A percentile compares a stretch with the other conserved stretches of the same genome.
These are phyloP conservation scores for Botrytis fabae DNA, from an alignment of 2,329 filamentous ascomycete genomes.

Conservation along the genomic window DNA sequence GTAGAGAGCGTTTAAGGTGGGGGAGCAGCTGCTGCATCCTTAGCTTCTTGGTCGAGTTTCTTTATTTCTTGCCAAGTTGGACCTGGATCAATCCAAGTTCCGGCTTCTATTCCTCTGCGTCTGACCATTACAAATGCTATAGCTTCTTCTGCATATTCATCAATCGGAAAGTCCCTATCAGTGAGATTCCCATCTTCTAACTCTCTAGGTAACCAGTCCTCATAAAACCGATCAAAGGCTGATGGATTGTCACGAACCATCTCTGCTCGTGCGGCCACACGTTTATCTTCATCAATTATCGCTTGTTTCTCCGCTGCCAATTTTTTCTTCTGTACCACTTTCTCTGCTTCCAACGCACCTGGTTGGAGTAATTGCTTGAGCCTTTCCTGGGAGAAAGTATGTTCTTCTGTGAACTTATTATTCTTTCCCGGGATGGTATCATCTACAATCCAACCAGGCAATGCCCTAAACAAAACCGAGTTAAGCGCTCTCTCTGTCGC, in stretches of 20 bases:
- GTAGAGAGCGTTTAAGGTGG: background rate
- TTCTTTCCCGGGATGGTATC: background rate
- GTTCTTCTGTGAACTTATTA: background rate
- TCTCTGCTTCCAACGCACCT: background rate
- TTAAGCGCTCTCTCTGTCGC: background rate
- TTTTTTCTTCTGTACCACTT: background rate
- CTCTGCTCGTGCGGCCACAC: background rate
- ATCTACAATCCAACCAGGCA: background rate
- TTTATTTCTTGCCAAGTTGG: background rate
- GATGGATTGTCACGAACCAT: too few species aligned
- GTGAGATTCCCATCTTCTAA: fast-evolving
- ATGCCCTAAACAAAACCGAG: background rate
- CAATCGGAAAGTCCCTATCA: fast-evolving
- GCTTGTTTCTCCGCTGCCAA: background rate
- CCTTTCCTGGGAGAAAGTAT: background rate
- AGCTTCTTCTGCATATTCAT: background rate
- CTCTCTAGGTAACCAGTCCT: background rate
- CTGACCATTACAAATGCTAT: background rate
- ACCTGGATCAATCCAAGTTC: slow-evolving; percentile 12
- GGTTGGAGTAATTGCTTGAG: background rate
- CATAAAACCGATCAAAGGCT: background rate
- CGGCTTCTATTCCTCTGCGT: background rate
- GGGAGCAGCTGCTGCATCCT: background rate
- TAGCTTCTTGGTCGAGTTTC: background rate
- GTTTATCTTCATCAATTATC: too few species aligned